Evolutionary conservation across 2,329 filamentous ascomycete genomes (phyloP), one percentile per base, ranked within the genome.

Genomic region (Aureobasidium sp.): DNA sequence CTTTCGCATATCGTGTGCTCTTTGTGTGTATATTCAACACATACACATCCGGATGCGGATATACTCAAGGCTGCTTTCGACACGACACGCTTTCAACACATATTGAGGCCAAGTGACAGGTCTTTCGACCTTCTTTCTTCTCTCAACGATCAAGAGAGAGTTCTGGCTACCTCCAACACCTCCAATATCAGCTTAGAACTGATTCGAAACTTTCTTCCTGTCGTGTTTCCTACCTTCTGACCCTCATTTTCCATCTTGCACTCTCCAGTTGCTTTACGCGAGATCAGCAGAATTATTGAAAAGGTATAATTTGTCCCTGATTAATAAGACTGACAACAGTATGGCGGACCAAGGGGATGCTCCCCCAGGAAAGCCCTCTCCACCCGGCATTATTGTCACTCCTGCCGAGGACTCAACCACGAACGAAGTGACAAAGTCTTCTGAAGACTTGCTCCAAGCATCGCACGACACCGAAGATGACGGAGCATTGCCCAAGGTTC

Each of bases 41-140:
- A 55, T 58, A 47, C 54, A 58, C 42, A 58, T 58, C 54, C 54
- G 54, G 54, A 58, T 58, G 54, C 54, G 54, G 54, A 36, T 29
- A 30, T 27, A 1, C n/a, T 21, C 8, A 34, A 47, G 32, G 42
- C 54, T 36, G 41, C 13, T 47, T 45, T 58, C 54, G 42, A 58
- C 41, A 25, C 42, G 47, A 45, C 41, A 58, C 37, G 54, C 52
- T 58, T 58, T 47, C 41, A 37, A 32, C 54, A 36, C 41, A 58
- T 47, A 58, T 45, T n/a, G 41, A 32, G 27, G 21, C 15, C 13
- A 47, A 30, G 16, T 34, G 30, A 58, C 41, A 34, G 42, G 54
- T 47, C 41, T 58, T 37, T 25, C 30, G 30, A 36, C 54, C 42
- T 21, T 44, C 44, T 54, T 55, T 44, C 39, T 55, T 44, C 39